Evolutionary conservation across 192 early-diverging fungal species (phyloP).

Genomic region (Rhizoclosmatium sp.): DNA sequence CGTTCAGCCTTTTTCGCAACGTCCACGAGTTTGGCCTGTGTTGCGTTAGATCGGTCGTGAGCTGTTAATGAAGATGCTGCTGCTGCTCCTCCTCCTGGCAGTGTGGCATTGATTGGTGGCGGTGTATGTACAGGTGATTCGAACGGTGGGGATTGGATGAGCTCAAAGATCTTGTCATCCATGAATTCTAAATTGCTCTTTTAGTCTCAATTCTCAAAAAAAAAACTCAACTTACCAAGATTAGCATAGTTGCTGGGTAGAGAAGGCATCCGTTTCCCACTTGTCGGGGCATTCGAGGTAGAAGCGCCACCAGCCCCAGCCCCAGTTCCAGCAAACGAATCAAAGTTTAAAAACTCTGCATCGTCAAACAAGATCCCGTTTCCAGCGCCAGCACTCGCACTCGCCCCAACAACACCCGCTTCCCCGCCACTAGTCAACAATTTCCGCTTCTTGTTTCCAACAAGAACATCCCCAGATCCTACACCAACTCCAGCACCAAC

Average conservation of each 20-base stretch:
- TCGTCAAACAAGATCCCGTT: background rate
- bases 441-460: conserved; percentile 43
- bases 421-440: conserved; percentile 39
- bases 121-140: background rate
- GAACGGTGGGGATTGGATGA: conserved; percentile 27
- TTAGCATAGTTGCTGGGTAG: conserved; percentile 7
- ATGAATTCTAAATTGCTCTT: conserved; percentile 2
- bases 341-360: conserved; percentile 23
- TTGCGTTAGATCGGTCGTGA: background rate
- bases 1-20: conserved; percentile 22
- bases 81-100: background rate
- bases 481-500: background rate
- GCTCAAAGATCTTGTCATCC: conserved; percentile 34
- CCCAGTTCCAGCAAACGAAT: conserved; percentile 17
- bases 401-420: background rate
- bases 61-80: conserved; percentile 2
- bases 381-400: background rate
- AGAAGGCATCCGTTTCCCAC: conserved; percentile 17
- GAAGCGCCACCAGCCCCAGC: background rate
- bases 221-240: background rate
- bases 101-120: background rate
- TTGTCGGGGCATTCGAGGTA: background rate
- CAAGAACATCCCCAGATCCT: background rate
- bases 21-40: conserved; percentile 19
- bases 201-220: background rate